Conservation (phyloP, 176 grass and related monocot genomes). For the Oryza longistaminata region DNA sequence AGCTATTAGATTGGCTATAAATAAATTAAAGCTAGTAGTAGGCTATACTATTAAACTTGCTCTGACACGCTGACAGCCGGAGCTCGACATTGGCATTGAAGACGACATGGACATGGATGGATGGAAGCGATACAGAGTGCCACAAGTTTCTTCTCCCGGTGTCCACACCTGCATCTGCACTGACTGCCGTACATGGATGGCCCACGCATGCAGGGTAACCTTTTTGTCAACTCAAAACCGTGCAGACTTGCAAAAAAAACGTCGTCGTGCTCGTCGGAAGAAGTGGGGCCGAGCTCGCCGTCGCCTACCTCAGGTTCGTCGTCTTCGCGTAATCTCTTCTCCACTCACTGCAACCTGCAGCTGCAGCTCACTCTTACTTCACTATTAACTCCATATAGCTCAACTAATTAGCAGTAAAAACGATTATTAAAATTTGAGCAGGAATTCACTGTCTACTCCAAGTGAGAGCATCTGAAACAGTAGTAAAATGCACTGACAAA, state of each 20-base stretch:
- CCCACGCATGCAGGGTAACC: too few species aligned
- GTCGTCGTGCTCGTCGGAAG: slow-evolving; percentile 25
- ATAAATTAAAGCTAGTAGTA: too few species aligned
- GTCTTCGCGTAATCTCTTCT: not conserved
- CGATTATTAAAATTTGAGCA: not conserved
- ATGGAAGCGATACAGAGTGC: too few species aligned
- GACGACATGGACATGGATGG: too few species aligned
- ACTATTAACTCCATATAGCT: not conserved
- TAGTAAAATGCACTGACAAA: not conserved
- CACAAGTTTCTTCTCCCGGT: too few species aligned
- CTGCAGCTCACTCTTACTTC: not conserved
- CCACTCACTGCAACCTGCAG: not conserved
- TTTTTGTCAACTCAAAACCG: too few species aligned
- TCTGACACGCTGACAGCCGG: too few species aligned
- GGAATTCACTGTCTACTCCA: not conserved
- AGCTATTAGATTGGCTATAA: too few species aligned
- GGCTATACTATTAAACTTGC: too few species aligned
- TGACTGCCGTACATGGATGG: too few species aligned
- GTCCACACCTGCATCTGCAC: too few species aligned
- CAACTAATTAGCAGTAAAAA: not conserved
- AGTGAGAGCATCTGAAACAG: not conserved
- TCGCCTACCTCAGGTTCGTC: slow-evolving; percentile 50
- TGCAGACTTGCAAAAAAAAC: not conserved
- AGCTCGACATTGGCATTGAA: too few species aligned
- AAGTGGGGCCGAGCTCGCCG: slow-evolving; percentile 39